Percentiles rank a stretch among this genome's conserved stretches.
Conservation (phyloP, 2,329 filamentous ascomycete genomes). For the Beauveria caledonica region DNA sequence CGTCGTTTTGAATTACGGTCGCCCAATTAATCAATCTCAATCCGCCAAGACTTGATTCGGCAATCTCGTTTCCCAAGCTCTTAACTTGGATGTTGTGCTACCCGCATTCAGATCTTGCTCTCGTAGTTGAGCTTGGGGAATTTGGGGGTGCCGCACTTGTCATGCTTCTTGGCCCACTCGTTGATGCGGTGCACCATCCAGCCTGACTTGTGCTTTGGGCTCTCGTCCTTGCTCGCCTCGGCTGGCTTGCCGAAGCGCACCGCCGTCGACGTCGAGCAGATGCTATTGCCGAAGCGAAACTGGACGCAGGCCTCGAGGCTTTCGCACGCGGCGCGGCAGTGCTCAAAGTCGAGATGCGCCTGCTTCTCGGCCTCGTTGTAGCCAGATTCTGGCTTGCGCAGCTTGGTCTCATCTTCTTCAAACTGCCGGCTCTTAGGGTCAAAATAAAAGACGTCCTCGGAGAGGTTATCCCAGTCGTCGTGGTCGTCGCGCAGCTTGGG, state of each 20-base stretch:
- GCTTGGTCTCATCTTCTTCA: conserved; percentile 23
- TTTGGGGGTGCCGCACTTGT: conserved; percentile 24
- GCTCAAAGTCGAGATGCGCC: conserved; percentile 33
- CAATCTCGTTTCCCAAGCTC: neutral
- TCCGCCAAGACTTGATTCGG: neutral
- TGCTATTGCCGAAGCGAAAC: conserved; percentile 30
- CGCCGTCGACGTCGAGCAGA: conserved; percentile 28
- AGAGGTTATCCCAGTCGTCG: conserved; percentile 46
- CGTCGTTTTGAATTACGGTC: neutral
- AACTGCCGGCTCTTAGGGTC: conserved; percentile 23
- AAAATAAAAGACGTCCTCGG: conserved; percentile 36
- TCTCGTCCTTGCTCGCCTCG: conserved; percentile 20
- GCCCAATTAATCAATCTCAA: neutral
- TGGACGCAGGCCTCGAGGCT: conserved; percentile 30
- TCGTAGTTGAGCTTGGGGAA: conserved; percentile 21
- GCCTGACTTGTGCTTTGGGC: conserved; percentile 29
- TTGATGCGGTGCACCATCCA: conserved; percentile 35
- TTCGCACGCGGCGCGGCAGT: conserved; percentile 38
- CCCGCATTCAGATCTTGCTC: neutral
- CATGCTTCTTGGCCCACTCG: conserved; percentile 30
- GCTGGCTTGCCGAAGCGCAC: conserved; percentile 33
- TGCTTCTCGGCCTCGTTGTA: conserved; percentile 29
- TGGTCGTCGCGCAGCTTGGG: conserved; percentile 29
- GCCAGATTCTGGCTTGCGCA: conserved; percentile 24
- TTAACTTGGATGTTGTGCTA: no score